These are phyloP conservation scores for Oemleria cerasiformis DNA, from an alignment of 306 rosid species.

Conservation along the genomic window DNA sequence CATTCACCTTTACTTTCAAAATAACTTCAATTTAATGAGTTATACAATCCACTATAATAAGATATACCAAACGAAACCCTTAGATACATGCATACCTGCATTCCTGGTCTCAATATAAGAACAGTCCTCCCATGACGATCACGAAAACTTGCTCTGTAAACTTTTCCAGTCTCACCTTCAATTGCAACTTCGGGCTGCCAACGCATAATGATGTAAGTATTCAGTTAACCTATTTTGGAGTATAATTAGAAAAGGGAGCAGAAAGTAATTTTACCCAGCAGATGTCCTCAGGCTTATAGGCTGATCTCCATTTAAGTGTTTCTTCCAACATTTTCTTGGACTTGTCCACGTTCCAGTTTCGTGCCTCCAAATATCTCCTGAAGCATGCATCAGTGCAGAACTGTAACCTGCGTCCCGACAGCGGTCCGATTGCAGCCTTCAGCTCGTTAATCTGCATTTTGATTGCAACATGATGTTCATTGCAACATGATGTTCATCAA, in stretches of 20 bases:
- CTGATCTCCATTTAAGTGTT: constrained; percentile 70
- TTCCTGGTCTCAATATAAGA: constrained; percentile 47
- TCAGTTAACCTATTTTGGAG: background rate
- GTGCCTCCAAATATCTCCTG: constrained; percentile 45
- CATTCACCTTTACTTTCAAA: no score
- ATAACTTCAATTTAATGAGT: no score
- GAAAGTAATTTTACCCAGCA: constrained; percentile 31
- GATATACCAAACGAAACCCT: no score
- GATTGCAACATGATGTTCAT: background rate
- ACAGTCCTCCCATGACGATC: constrained; percentile 62
- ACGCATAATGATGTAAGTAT: background rate
- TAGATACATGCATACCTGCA: constrained; percentile 31
- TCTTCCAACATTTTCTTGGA: constrained; percentile 73
- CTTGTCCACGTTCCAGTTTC: constrained; percentile 46
- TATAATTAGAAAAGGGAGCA: background rate
- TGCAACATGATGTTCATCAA: background rate
- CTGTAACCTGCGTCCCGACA: constrained; percentile 28
- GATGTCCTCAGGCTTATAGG: constrained; percentile 62
- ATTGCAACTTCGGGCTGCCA: constrained; percentile 42
- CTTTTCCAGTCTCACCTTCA: constrained; percentile 65
- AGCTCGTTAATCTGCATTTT: constrained; percentile 60
- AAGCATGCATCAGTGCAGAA: constrained; percentile 47
- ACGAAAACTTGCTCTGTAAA: constrained; percentile 69
- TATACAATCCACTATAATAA: no score
- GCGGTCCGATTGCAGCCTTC: constrained; percentile 57